Percentiles rank a stretch among this genome's conserved stretches.
These are phyloP conservation scores for Penicillium herquei DNA, from an alignment of 495 filamentous ascomycete species.

Conservation along the genomic window DNA sequence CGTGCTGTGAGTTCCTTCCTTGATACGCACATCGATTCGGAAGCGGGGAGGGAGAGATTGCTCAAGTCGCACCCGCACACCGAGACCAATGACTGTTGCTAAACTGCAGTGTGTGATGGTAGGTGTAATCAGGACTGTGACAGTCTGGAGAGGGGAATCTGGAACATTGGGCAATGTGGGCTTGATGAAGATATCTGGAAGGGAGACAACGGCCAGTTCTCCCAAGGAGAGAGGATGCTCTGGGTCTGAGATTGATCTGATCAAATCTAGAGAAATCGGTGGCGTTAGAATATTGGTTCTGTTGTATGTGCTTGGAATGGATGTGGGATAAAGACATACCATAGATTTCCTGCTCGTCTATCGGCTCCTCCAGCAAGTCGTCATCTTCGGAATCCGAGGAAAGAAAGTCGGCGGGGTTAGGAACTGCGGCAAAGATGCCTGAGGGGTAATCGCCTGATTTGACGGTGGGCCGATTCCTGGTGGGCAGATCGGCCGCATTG, in stretches of 20 bases:
- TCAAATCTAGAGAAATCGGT: conserved; percentile 62
- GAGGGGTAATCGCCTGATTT: conserved; percentile 42
- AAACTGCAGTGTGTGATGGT: conserved; percentile 96
- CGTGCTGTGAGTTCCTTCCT: conserved; percentile 92
- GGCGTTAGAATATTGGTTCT: no score
- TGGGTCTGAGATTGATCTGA: conserved; percentile 90
- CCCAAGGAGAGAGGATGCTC: conserved; percentile 94
- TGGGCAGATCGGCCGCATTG: conserved; percentile 87
- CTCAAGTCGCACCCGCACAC: conserved; percentile 86
- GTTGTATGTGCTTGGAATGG: no score
- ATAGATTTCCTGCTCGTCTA: conserved; percentile 96
- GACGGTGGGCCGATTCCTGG: conserved; percentile 55
- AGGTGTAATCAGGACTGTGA: conserved; percentile 75
- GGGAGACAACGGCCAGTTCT: conserved; percentile 86
- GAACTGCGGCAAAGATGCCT: conserved; percentile 37
- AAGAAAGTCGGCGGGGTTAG: conserved; percentile 33
- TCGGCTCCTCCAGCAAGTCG: conserved; percentile 68
- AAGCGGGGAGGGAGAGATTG: conserved; percentile 90
- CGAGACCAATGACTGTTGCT: conserved; percentile 93
- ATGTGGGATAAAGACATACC: conserved; percentile 46
- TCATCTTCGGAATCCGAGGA: conserved; percentile 55
- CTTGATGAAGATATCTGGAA: conserved; percentile 82
- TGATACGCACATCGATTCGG: conserved; percentile 88
- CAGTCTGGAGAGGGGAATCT: conserved; percentile 46
- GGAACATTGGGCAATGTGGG: conserved; percentile 55